A percentile compares a stretch with the other conserved stretches of the same genome.
These are phyloP conservation scores for Ogataea nonfermentans DNA, from an alignment of 805 yeast genomes.

Conservation along the genomic window DNA sequence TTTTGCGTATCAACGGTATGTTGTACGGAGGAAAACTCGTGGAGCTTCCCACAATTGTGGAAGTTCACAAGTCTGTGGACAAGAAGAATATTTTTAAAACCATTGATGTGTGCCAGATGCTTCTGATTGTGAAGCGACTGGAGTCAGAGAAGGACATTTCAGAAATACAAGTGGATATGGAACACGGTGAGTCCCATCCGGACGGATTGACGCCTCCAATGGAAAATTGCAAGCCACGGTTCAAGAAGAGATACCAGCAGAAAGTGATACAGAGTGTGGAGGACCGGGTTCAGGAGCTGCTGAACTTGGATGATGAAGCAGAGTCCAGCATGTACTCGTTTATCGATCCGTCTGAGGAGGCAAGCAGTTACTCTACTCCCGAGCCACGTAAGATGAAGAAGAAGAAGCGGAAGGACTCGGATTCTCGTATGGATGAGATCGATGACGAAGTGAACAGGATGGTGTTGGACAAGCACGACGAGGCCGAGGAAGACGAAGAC, in stretches of 20 bases:
- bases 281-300: slow-evolving; percentile 69
- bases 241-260: slow-evolving; percentile 67
- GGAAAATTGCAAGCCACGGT: slow-evolving; percentile 66
- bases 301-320: slow-evolving; percentile 77
- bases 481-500: slow-evolving; percentile 31
- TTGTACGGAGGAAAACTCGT: slow-evolving; percentile 80
- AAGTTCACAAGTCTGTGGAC: slow-evolving; percentile 85
- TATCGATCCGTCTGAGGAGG: slow-evolving; percentile 49
- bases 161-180: slow-evolving; percentile 41
- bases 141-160: slow-evolving; percentile 45
- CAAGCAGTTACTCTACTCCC: slow-evolving; percentile 34
- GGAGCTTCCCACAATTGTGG: slow-evolving; percentile 87
- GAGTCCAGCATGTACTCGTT: slow-evolving; percentile 77
- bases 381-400: slow-evolving; percentile 18
- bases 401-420: slow-evolving; percentile 22
- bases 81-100: slow-evolving; percentile 85
- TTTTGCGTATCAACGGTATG: slow-evolving; percentile 65
- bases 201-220: slow-evolving; percentile 86
- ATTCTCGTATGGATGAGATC: slow-evolving; percentile 34
- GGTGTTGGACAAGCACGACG: slow-evolving; percentile 19
- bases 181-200: slow-evolving; percentile 45
- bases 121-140: slow-evolving; percentile 63
- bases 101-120: slow-evolving; percentile 80
- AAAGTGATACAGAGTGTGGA: slow-evolving; percentile 77
- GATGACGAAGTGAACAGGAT: slow-evolving; percentile 34